These are phyloP conservation scores for Viola odorata DNA, from an alignment of 345 rosid genomes.

Conservation along the genomic window DNA sequence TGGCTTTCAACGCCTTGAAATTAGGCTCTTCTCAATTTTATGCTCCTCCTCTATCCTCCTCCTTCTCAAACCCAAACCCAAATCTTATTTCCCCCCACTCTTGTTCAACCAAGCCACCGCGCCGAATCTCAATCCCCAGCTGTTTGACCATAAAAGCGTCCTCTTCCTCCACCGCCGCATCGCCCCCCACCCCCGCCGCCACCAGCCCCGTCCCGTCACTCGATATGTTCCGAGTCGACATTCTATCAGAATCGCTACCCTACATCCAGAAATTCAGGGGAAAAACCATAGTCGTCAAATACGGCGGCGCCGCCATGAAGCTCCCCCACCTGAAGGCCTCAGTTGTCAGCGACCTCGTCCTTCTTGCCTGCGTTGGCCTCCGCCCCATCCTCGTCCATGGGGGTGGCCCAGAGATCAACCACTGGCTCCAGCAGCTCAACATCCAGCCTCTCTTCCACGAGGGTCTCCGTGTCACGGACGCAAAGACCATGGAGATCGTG, in stretches of 20 bases:
- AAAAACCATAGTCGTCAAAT: slow-evolving; percentile 82
- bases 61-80: not conserved
- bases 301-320: slow-evolving; percentile 97
- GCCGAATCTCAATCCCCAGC: no score
- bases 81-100: not conserved
- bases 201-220: slow-evolving; percentile 7
- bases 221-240: slow-evolving; percentile 54
- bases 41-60: no score
- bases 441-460: slow-evolving; percentile 65
- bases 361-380: slow-evolving; percentile 81
- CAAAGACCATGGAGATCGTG: slow-evolving; percentile 86
- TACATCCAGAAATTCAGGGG: slow-evolving; percentile 91
- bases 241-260: slow-evolving; percentile 85
- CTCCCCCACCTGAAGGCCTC: slow-evolving; percentile 61
- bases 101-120: not conserved
- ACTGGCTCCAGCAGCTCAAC: slow-evolving; percentile 56
- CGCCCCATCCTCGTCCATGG: slow-evolving; percentile 91
- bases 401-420: slow-evolving; percentile 87
- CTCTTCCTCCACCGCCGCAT: not conserved
- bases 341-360: slow-evolving; percentile 70
- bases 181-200: not conserved
- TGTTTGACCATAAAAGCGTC: slow-evolving; percentile 12
- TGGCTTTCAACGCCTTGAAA: no score
- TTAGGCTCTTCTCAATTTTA: no score
- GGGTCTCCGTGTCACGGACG: slow-evolving; percentile 86